Conservation (phyloP, 2,329 filamentous ascomycete species). For the Fusarium abutilonis region DNA sequence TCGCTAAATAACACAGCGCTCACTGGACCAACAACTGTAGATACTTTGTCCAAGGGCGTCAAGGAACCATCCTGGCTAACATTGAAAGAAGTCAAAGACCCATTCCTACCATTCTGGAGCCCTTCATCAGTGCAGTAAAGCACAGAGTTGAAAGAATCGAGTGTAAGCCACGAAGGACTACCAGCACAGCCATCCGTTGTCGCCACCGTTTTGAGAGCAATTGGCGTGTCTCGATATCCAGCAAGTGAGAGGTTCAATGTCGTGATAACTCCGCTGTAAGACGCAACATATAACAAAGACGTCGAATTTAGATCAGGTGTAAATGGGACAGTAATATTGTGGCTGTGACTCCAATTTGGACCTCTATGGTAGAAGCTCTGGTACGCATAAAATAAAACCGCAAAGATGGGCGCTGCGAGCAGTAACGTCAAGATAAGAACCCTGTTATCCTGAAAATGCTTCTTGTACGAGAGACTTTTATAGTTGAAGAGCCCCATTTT, state of each 20-base stretch:
- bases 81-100: constrained; percentile 57
- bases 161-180: constrained; percentile 69
- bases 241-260: constrained; percentile 55
- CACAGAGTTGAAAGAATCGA: constrained; percentile 59
- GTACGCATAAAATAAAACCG: constrained; percentile 29
- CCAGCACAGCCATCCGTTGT: constrained; percentile 60
- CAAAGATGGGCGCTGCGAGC: constrained; percentile 21
- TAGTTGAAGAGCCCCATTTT: constrained; percentile 27
- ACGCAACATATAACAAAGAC: constrained; percentile 56
- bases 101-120: constrained; percentile 54
- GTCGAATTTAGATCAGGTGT: not conserved
- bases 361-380: constrained; percentile 14
- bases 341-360: constrained; percentile 18
- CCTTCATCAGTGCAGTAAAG: constrained; percentile 72
- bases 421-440: constrained; percentile 27
- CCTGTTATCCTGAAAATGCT: constrained; percentile 10
- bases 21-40: constrained; percentile 56
- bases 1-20: constrained; percentile 56
- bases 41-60: constrained; percentile 49
- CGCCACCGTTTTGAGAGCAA: constrained; percentile 54
- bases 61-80: constrained; percentile 53
- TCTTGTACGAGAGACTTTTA: constrained; percentile 1
- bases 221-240: constrained; percentile 26
- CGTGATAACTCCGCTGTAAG: constrained; percentile 60
- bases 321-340: constrained; percentile 4